Conservation (phyloP, 495 filamentous ascomycete species). For the Hypoxylon fuscum region DNA sequence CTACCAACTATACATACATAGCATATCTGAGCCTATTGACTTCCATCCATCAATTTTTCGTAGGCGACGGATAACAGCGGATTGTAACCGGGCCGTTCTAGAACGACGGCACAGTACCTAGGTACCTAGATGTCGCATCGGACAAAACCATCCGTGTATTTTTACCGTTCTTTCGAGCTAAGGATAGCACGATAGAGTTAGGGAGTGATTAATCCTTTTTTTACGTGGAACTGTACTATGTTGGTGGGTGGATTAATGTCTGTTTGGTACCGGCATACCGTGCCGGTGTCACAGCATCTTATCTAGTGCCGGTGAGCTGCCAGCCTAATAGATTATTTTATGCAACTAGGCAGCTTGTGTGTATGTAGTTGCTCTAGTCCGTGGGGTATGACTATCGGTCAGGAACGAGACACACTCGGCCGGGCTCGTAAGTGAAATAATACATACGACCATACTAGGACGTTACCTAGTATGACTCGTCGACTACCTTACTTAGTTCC, state of each 20-base stretch:
- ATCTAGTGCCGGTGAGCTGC: slow-evolving; percentile 14
- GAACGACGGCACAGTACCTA: too few species aligned
- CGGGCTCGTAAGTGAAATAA: slow-evolving; percentile 21
- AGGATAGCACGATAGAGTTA: too few species aligned
- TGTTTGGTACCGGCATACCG: slow-evolving; percentile 8
- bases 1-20: too few species aligned
- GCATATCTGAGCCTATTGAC: too few species aligned
- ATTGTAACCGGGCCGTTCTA: too few species aligned
- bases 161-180: too few species aligned
- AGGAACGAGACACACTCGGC: background rate
- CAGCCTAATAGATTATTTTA: slow-evolving; percentile 20
- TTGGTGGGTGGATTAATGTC: slow-evolving; percentile 7
- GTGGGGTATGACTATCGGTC: slow-evolving; percentile 1
- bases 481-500: background rate
- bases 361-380: slow-evolving; percentile 7
- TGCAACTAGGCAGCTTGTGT: slow-evolving; percentile 22
- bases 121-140: too few species aligned
- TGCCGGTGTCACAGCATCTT: slow-evolving; percentile 16
- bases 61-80: too few species aligned
- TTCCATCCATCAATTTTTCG: too few species aligned
- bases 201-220: too few species aligned
- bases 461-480: slow-evolving; percentile 9
- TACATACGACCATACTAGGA: background rate
- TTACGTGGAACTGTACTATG: background rate
- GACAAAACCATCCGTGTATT: too few species aligned